Base-by-base conservation (phyloP, 208 protist species). In the Crithidia fasciculata region DNA sequence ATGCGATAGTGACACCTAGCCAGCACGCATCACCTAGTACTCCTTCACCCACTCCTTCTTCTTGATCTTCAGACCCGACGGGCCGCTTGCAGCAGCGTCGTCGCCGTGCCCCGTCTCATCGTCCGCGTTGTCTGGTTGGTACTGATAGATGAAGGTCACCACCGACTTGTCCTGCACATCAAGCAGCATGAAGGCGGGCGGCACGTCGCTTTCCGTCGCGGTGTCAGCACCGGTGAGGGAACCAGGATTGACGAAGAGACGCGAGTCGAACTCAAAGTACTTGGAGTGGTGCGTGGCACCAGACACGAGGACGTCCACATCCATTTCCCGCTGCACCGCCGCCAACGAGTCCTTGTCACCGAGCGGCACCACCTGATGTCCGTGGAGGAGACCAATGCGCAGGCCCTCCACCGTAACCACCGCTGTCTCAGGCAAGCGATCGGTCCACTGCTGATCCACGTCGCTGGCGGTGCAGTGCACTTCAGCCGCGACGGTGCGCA, bases 181-280 rank as follows among this genome's bases (percentile, higher is more conserved):
- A 61, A 99, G 97, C 40, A 99, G 87, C 37, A 99, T 92, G 81
- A 99, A 99, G 2, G 94, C 94, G 8, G 98, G 98, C 8, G 77
- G 78, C 0, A 96, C 85, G 16, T 98, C 87, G 10, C 78, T 83
- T 19, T 84, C 82, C 4, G 60, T 50, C 5, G 78, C 68, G 15
- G 81, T 84, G 76, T 96, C 99, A 4, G 98, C 96, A 13, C 99
- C 99, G 8, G 98, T 99, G n/a, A 98, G 97, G 45, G 97, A 99
- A 39, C 99, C 99, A 9, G 99, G 99, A 71, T 99, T 99, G 16
- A 99, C 79, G 63, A 99, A 99, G 43, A 99, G 89, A 66, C 96
- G 93, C n/a, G 91, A 94, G 64, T 99, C 97, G 66, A 96, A 91
- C 76, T 99, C 94, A 54, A 89, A 97, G 15, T 95, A 84, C 55